These are phyloP conservation scores for Diaporthe destruens DNA, from an alignment of 2,329 filamentous ascomycete species.

Conservation along the genomic window DNA sequence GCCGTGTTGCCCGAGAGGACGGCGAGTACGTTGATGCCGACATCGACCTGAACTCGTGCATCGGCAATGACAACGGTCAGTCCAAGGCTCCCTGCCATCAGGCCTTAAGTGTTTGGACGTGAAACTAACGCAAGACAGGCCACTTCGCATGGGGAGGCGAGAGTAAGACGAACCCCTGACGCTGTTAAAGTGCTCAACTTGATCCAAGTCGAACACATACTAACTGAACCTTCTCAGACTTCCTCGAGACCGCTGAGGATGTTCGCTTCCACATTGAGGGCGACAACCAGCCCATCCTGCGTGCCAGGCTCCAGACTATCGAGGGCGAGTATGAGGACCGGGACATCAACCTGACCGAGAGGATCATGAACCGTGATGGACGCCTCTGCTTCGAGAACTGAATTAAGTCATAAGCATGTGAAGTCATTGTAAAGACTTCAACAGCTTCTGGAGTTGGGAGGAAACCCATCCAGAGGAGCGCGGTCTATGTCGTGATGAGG, in stretches of 20 bases:
- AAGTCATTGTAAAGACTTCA: not conserved
- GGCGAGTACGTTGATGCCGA: slow-evolving; percentile 59
- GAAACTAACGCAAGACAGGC: slow-evolving; percentile 46
- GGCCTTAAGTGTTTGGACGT: not conserved
- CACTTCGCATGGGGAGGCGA: slow-evolving; percentile 59
- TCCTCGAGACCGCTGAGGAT: slow-evolving; percentile 59
- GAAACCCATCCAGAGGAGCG: not conserved
- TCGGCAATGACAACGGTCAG: slow-evolving; percentile 66
- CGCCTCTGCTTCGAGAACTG: slow-evolving; percentile 51
- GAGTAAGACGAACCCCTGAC: slow-evolving; percentile 42
- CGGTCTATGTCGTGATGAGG: slow-evolving; percentile 2
- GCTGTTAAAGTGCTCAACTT: not conserved
- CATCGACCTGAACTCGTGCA: slow-evolving; percentile 62
- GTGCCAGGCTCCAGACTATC: slow-evolving; percentile 58
- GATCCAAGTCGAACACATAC: not conserved
- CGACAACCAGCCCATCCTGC: slow-evolving; percentile 63
- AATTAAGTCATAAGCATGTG: not conserved
- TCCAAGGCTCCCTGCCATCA: not conserved
- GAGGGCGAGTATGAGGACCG: slow-evolving; percentile 56
- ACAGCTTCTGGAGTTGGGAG: too few relatives aligned
- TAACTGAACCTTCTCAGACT: slow-evolving; percentile 48
- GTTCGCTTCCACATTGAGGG: slow-evolving; percentile 65
- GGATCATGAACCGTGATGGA: slow-evolving; percentile 67
- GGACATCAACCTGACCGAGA: slow-evolving; percentile 69
- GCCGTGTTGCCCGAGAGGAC: slow-evolving; percentile 53